phyloP scores from a whole-genome alignment of 371 early-diverging fungal species.

The Choanephora cucurbitarum region DNA sequence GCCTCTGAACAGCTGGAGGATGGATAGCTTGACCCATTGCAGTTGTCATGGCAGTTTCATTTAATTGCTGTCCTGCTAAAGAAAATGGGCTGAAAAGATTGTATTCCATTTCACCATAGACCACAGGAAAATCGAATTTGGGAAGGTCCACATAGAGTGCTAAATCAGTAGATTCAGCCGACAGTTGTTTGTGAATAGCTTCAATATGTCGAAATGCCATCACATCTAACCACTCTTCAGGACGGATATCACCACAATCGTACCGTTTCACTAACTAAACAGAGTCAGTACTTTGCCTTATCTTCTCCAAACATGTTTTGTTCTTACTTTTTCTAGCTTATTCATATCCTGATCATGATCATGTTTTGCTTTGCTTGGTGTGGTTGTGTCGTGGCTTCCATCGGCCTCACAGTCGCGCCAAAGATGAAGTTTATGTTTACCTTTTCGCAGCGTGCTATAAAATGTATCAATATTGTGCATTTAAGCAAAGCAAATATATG shows the following conservation, averaged over 20 bases:
- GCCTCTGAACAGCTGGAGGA: slow-evolving; percentile 5
- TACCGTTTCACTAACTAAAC: slow-evolving; percentile 75
- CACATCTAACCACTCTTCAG: slow-evolving; percentile 90
- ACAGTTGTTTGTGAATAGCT: slow-evolving; percentile 67
- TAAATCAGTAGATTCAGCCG: slow-evolving; percentile 57
- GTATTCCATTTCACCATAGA: slow-evolving; percentile 79
- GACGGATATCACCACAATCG: slow-evolving; percentile 84
- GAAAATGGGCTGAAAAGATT: slow-evolving; percentile 29
- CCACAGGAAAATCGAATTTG: slow-evolving; percentile 91
- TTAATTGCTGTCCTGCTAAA: slow-evolving; percentile 6
- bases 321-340: slow-evolving; percentile 78
- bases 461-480: too few species aligned
- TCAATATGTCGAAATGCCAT: slow-evolving; percentile 85
- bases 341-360: slow-evolving; percentile 72
- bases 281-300: not conserved
- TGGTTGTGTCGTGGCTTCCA: slow-evolving; percentile 52
- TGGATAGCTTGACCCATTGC: slow-evolving; percentile 39
- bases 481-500: not conserved
- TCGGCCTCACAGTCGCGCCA: slow-evolving; percentile 74
- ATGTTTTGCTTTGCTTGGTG: slow-evolving; percentile 59
- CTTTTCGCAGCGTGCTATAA: slow-evolving; percentile 81
- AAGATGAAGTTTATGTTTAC: slow-evolving; percentile 77
- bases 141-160: slow-evolving; percentile 87
- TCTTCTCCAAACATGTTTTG: too few species aligned
- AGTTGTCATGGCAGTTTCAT: slow-evolving; percentile 29